Conservation (phyloP, 306 rosid genomes). For the Vigna nakashimae region DNA sequence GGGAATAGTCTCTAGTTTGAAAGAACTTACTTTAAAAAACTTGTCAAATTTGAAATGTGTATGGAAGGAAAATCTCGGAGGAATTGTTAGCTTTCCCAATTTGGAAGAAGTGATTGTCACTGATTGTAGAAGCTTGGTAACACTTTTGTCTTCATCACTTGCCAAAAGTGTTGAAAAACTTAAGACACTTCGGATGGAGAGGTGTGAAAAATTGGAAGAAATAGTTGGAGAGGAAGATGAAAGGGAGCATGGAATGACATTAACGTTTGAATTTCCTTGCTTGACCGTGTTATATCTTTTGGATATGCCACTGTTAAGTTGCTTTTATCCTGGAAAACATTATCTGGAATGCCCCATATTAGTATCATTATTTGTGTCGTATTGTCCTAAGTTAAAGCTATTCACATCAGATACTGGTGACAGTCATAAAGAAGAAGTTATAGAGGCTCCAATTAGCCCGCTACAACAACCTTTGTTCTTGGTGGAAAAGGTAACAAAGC, state of each 20-base stretch:
- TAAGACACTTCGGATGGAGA: background rate
- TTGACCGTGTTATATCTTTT: background rate
- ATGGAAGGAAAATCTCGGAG: background rate
- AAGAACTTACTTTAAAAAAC: background rate
- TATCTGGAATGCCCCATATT: slow-evolving; percentile 8
- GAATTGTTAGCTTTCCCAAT: slow-evolving; percentile 13
- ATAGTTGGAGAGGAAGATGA: slow-evolving; percentile 13
- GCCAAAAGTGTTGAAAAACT: background rate
- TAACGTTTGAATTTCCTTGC: slow-evolving; percentile 11
- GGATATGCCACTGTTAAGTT: background rate
- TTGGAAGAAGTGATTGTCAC: background rate
- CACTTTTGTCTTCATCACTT: background rate
- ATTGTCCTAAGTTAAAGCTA: background rate
- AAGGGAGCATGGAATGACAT: background rate
- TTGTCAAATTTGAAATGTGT: background rate
- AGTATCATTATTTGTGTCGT: background rate
- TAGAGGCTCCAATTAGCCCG: no score
- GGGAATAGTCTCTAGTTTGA: background rate
- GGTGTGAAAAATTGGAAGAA: slow-evolving; percentile 1
- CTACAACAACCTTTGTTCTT: background rate
- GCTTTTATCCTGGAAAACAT: slow-evolving; percentile 9
- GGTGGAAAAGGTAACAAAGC: background rate
- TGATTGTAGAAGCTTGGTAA: background rate
- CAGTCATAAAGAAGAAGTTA: background rate
- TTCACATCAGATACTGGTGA: background rate